A percentile compares a stretch with the other conserved stretches of the same genome.
phyloP scores from a whole-genome alignment of 441 rosid genomes.

The Francoa sonchifolia region DNA sequence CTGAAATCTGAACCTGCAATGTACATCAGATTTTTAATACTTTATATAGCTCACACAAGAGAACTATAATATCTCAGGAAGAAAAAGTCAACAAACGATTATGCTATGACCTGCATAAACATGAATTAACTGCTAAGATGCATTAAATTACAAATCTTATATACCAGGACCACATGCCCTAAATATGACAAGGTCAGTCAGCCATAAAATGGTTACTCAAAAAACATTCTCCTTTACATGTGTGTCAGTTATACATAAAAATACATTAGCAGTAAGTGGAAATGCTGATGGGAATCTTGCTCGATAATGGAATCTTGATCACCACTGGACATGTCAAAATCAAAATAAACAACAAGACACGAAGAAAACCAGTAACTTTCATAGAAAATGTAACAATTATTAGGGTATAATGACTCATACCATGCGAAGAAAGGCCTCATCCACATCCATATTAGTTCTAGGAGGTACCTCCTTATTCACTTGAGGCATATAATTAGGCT shows the following conservation, averaged over 20 bases:
- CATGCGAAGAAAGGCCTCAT: constrained; percentile 14
- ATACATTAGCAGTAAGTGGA: neutral
- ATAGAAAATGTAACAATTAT: neutral
- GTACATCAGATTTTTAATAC: constrained; percentile 1
- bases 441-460: constrained; percentile 22
- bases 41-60: neutral
- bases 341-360: constrained; percentile 1
- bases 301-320: no score
- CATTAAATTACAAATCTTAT: constrained; percentile 1
- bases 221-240: no score
- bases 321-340: neutral
- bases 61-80: neutral
- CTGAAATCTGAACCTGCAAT: constrained; percentile 16
- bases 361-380: neutral
- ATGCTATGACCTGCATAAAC: neutral
- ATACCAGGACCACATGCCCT: neutral
- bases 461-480: constrained; percentile 10
- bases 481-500: constrained; percentile 11
- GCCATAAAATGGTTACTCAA: neutral
- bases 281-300: no score
- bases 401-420: constrained; percentile 13
- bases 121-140: neutral
- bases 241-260: neutral
- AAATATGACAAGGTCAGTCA: constrained; percentile 1
- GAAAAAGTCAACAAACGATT: neutral